A percentile compares a stretch with the other conserved stretches of the same genome.
phyloP scores from a whole-genome alignment of 2,329 filamentous ascomycete genomes.

The Conoideocrella luteorostrata region DNA sequence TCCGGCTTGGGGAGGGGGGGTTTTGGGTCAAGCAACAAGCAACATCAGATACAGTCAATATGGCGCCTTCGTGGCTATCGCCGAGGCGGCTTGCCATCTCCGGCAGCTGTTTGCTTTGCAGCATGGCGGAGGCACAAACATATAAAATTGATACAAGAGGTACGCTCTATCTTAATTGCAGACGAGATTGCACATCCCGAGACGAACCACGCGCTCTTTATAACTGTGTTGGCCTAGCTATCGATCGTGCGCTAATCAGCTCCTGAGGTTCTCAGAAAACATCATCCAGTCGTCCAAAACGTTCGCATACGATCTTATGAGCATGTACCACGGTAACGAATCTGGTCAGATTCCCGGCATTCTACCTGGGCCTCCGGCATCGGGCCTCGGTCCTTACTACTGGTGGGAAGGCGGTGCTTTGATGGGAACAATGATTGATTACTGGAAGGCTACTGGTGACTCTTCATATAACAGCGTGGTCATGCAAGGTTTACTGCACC shows the following conservation, averaged over 20 bases:
- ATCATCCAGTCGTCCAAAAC: slow-evolving; percentile 25
- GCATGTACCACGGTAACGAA: slow-evolving; percentile 44
- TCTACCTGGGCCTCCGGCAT: slow-evolving; percentile 46
- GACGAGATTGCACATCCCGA: too few species aligned
- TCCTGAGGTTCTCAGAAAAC: too few species aligned
- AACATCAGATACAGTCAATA: not conserved
- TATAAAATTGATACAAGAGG: slow-evolving; percentile 26
- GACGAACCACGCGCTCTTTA: too few species aligned
- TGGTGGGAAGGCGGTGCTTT: slow-evolving; percentile 70
- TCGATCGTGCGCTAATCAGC: too few species aligned
- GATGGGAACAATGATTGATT: slow-evolving; percentile 64
- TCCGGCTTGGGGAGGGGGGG: too few species aligned
- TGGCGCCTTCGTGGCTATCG: not conserved
- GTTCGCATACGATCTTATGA: slow-evolving; percentile 44
- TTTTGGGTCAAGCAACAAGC: too few species aligned
- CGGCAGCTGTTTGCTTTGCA: slow-evolving; percentile 4
- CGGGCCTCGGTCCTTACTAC: slow-evolving; percentile 51
- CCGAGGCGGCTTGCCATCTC: slow-evolving; percentile 3
- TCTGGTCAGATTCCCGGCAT: slow-evolving; percentile 49
- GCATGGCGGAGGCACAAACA: slow-evolving; percentile 15
- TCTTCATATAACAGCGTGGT: slow-evolving; percentile 53
- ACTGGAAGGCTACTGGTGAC: slow-evolving; percentile 63
- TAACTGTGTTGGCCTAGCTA: too few species aligned
- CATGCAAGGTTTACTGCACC: slow-evolving; percentile 50
- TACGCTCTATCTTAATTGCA: slow-evolving; percentile 9